Base-by-base conservation (phyloP, 306 rosid genomes). In the Psophocarpus tetragonolobus region DNA sequence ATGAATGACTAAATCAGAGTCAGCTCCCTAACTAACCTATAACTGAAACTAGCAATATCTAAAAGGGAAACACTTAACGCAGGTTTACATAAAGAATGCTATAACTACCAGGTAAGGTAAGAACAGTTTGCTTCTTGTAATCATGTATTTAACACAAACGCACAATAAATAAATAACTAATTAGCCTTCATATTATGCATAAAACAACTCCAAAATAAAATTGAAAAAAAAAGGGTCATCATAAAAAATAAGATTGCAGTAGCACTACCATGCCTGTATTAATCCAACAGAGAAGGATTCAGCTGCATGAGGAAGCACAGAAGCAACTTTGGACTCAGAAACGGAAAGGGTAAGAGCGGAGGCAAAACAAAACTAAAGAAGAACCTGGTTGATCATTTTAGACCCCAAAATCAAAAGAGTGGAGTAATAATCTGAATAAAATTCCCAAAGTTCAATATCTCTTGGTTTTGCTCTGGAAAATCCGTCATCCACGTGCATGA, bases 231-330 rank as follows among this genome's bases (percentile, higher is more conserved):
- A 71, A 17, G 26, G 23, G 9, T 12, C n/a, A n/a, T 3, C 24
- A 29, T 9, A 13, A 12, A 12, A 10, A 20, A 10, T 7, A 1
- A 8, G 2, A 53, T 12, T 45, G 5, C 0, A 14, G 27, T 51
- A 86, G n/a, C n/a, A n/a, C n/a, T n/a, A n/a, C n/a, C n/a, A n/a
- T n/a, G n/a, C 88, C 90, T 84, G 84, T 42, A 88, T 86, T 74
- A 84, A 86, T 41, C 81, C 87, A 75, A 61, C 70, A 71, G 78
- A 82, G 71, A 86, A 84, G 81, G 86, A 74, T 39, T 86, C 79
- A 8, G 77, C 91, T 2, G 85, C 81, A 10, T 84, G 92, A 54
- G 91, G 93, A 10, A 26, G 79, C 44, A 60, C 61, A 63, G 71
- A 20, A 83, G 77, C 79, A 26, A 68, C 42, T 68, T 67, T 41